phyloP scores from a whole-genome alignment of 78 protist genomes.

The Planoprotostelium fungivorum region DNA sequence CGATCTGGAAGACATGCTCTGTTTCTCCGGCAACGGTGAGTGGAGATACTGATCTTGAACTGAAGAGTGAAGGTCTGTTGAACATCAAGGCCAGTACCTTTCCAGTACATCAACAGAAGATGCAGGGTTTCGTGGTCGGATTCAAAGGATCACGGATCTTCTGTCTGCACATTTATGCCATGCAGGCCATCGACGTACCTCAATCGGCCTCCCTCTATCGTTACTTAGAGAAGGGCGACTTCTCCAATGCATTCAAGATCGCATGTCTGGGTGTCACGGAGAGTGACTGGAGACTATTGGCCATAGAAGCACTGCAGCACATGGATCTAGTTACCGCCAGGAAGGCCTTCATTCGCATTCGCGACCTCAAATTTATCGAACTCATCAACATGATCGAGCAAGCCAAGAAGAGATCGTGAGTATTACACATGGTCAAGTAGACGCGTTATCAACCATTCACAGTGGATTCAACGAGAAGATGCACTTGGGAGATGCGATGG shows the following conservation, averaged over 20 bases:
- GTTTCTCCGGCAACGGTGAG: slow-evolving; percentile 24
- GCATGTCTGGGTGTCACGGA: slow-evolving; percentile 70
- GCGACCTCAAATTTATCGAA: slow-evolving; percentile 46
- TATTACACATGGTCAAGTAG: neutral
- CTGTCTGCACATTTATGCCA: slow-evolving; percentile 53
- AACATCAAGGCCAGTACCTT: slow-evolving; percentile 69
- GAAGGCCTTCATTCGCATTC: slow-evolving; percentile 47
- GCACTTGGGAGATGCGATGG: slow-evolving; percentile 42
- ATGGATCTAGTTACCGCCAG: slow-evolving; percentile 44
- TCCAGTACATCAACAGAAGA: slow-evolving; percentile 61
- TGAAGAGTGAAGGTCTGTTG: slow-evolving; percentile 34
- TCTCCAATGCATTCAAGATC: slow-evolving; percentile 45
- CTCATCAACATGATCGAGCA: slow-evolving; percentile 35
- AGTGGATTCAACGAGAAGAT: neutral
- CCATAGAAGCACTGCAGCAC: slow-evolving; percentile 21
- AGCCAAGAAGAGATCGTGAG: neutral
- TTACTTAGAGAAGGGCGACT: slow-evolving; percentile 48
- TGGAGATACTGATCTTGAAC: neutral
- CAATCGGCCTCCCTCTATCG: slow-evolving; percentile 41
- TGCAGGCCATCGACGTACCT: slow-evolving; percentile 79
- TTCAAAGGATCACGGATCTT: slow-evolving; percentile 61
- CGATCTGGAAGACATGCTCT: slow-evolving; percentile 73
- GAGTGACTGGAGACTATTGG: slow-evolving; percentile 60
- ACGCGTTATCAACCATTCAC: neutral
- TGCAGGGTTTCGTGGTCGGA: slow-evolving; percentile 71